Percentiles rank a stretch among this genome's conserved stretches.
Evolutionary conservation across 139 green algal species (phyloP).

Genomic region (Yamagishiella unicocca): DNA sequence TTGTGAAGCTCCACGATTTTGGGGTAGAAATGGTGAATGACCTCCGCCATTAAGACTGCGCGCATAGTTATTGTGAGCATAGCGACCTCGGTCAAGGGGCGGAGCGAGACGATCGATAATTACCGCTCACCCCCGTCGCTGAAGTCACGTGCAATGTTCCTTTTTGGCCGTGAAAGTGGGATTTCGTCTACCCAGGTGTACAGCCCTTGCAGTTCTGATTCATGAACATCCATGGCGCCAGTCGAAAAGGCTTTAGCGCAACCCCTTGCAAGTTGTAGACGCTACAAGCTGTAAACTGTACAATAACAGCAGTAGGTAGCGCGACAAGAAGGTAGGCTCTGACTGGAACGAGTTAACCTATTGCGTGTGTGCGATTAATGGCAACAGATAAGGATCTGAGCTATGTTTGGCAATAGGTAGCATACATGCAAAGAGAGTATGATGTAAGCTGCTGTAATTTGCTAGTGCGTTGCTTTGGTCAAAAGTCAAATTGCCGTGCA

Average conservation of each 20-base stretch:
- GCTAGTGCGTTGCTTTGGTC: too few species aligned
- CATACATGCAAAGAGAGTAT: background rate
- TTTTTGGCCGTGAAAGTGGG: conserved; percentile 90
- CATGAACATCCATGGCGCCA: conserved; percentile 70
- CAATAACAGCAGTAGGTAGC: too few species aligned
- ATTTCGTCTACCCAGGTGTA: conserved; percentile 96
- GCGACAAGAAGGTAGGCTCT: too few species aligned
- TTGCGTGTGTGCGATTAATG: too few species aligned
- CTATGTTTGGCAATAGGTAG: background rate
- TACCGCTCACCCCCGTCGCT: conserved; percentile 84
- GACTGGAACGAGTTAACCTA: too few species aligned
- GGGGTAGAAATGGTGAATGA: conserved; percentile 87
- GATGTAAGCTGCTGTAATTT: too few species aligned
- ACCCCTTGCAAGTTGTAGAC: too few species aligned
- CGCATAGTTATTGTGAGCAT: too few species aligned
- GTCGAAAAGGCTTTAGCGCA: too few species aligned
- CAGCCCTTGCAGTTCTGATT: conserved; percentile 84
- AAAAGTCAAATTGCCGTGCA: background rate
- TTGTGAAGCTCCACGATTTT: conserved; percentile 96
- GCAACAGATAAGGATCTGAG: too few species aligned
- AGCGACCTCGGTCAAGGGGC: background rate
- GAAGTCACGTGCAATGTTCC: conserved; percentile 94
- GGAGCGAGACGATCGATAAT: background rate
- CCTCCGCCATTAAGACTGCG: conserved; percentile 92
- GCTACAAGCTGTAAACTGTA: too few species aligned